phyloP scores from a whole-genome alignment of 108 stramenopile species.

The Cylindrotheca closterium region DNA sequence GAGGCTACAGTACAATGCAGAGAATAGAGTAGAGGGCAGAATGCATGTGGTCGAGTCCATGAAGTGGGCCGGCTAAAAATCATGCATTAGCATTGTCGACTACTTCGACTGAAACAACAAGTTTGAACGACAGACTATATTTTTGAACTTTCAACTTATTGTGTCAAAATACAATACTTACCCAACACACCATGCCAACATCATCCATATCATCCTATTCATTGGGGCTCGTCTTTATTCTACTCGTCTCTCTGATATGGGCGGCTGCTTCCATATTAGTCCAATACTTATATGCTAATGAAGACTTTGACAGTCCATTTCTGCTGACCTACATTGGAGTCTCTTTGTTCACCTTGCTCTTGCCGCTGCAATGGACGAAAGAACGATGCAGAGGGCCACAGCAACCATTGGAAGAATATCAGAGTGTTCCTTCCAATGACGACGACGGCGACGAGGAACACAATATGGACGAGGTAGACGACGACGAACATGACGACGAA shows the following conservation, averaged over 20 bases:
- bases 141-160: too few species aligned
- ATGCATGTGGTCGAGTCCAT: too few species aligned
- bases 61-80: too few species aligned
- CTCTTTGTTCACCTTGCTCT: constrained; percentile 70
- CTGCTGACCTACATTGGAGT: constrained; percentile 90
- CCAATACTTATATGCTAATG: constrained; percentile 74
- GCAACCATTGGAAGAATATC: background rate
- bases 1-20: too few species aligned
- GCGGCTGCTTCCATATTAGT: constrained; percentile 80
- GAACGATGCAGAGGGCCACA: background rate
- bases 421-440: background rate
- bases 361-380: constrained; percentile 48
- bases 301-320: constrained; percentile 89
- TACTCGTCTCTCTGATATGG: constrained; percentile 85
- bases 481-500: background rate
- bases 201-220: constrained; percentile 47
- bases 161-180: too few species aligned
- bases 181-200: too few species aligned
- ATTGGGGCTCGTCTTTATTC: constrained; percentile 82
- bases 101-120: too few species aligned
- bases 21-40: too few species aligned
- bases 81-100: too few species aligned
- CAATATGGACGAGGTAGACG: background rate
- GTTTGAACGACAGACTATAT: too few species aligned
- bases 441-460: background rate